phyloP scores from a whole-genome alignment of 2,329 filamentous ascomycete species.

The Ascochyta viciae-villosae region DNA sequence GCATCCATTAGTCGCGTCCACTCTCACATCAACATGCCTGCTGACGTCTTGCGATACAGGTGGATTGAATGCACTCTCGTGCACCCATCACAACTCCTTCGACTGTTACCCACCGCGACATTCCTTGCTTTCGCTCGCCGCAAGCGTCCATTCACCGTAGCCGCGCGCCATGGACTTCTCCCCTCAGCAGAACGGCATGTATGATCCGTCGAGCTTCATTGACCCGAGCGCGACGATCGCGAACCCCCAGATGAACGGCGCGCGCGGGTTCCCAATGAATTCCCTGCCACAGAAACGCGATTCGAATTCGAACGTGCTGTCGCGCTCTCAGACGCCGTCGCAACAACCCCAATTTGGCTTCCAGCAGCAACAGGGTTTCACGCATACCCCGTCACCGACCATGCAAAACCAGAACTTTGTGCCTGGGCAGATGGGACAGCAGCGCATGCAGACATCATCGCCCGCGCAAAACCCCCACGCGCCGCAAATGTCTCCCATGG shows the following conservation, averaged over 20 bases:
- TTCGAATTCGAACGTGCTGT: slow-evolving; percentile 83
- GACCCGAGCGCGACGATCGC: slow-evolving; percentile 51
- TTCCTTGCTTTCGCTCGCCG: slow-evolving; percentile 16
- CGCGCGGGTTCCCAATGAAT: slow-evolving; percentile 79
- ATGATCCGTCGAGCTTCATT: slow-evolving; percentile 47
- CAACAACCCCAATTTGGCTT: slow-evolving; percentile 71
- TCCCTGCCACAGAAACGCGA: slow-evolving; percentile 95
- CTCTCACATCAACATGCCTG: slow-evolving; percentile 39
- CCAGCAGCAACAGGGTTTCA: slow-evolving; percentile 72
- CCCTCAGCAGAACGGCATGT: slow-evolving; percentile 47
- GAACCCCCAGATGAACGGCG: slow-evolving; percentile 66
- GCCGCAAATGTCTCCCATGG: slow-evolving; percentile 51
- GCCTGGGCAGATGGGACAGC: slow-evolving; percentile 62
- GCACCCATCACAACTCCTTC: slow-evolving; percentile 21
- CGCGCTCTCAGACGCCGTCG: slow-evolving; percentile 91
- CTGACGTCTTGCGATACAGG: slow-evolving; percentile 36
- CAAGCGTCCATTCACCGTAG: slow-evolving; percentile 10
- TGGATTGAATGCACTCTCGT: slow-evolving; percentile 36
- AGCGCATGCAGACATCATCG: slow-evolving; percentile 84
- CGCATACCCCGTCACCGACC: slow-evolving; percentile 92
- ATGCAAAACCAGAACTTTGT: slow-evolving; percentile 80
- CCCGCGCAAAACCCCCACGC: slow-evolving; percentile 78
- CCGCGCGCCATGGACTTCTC: slow-evolving; percentile 48
- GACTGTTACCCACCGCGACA: slow-evolving; percentile 14
- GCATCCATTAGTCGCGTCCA: slow-evolving; percentile 34